Evolutionary conservation across 83 land plant genomes (phyloP).

Genomic region (Picea abies): DNA sequence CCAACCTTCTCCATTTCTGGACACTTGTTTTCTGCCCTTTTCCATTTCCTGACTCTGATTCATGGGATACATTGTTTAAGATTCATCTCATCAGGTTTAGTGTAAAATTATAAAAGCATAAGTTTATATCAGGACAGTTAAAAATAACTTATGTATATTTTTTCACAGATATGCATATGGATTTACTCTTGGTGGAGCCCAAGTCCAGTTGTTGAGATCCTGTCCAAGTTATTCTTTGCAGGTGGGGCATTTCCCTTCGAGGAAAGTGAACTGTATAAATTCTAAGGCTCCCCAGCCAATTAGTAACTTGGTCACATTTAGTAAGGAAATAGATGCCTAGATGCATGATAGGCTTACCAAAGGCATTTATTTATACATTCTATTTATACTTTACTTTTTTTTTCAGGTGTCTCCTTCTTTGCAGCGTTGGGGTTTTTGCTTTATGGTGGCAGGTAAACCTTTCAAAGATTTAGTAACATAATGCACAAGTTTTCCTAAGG

Average conservation of each 20-base stretch:
- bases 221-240: conserved; percentile 75
- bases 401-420: conserved; percentile 71
- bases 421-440: conserved; percentile 78
- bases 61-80: too few species aligned
- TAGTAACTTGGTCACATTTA: not conserved
- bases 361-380: not conserved
- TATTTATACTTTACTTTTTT: not conserved
- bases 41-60: too few species aligned
- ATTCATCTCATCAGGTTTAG: too few species aligned
- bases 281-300: not conserved
- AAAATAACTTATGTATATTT: conserved; percentile 8
- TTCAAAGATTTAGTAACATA: not conserved
- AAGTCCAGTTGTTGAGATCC: conserved; percentile 22
- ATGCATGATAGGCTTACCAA: not conserved
- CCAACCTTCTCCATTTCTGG: too few species aligned
- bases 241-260: conserved; percentile 25
- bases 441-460: conserved; percentile 74
- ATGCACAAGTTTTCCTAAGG: not conserved
- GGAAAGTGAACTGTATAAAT: not conserved
- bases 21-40: too few species aligned
- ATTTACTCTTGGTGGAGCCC: conserved; percentile 66
- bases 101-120: not conserved
- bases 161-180: conserved; percentile 59
- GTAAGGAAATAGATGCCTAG: not conserved
- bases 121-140: not conserved